Base-by-base conservation (phyloP, 2,329 filamentous ascomycete species). In the Lecanosticta acicola region DNA sequence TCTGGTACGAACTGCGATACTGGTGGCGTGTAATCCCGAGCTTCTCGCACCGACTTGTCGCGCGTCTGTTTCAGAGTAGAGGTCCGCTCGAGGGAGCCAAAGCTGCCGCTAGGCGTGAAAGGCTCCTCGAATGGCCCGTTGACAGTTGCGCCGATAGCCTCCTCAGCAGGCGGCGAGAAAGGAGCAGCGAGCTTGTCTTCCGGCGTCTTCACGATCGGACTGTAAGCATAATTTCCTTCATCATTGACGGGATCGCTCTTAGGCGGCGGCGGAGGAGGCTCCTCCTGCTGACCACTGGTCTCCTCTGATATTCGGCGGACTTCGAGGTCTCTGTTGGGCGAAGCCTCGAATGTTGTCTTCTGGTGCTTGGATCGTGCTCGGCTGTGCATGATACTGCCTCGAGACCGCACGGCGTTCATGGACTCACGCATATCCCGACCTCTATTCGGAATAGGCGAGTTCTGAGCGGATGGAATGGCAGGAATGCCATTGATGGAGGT, bases 341-440 rank as follows among this genome's bases (percentile, higher is more conserved):
- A 81, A 1, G 75, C 70, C 19, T 90, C 86, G 9, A 67, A 62
- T 9, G 42, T 51, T 11, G 42, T 46, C 42, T 48, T 50, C 24
- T 60, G 52, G 4, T 54, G 52, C 13, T 56, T 46, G 38, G 62
- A 61, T 13, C 56, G 51, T 7, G 55, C 53, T 20, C 60, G 57
- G 32, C 53, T 58, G 41, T 61, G 57, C 43, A 64, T 34, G 4
- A 54, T 49, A 45, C 79, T 80, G 5, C 76, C 77, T 50, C 82
- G 66, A 17, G 74, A 80, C 46, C 81, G 73, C 24, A 85, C 81
- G 17, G 81, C 81, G 57, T 77, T 87, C 74, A 96, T 78, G 0
- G 88, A 94, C 67, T 96, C 91, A 50, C 87, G 78, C 14, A 84
- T 80, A 66, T 94, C 88, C 49, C 87, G 78, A 21, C 88, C 88